These are phyloP conservation scores for Ramichloridium luteum DNA, from an alignment of 2,329 filamentous ascomycete genomes.

Conservation along the genomic window DNA sequence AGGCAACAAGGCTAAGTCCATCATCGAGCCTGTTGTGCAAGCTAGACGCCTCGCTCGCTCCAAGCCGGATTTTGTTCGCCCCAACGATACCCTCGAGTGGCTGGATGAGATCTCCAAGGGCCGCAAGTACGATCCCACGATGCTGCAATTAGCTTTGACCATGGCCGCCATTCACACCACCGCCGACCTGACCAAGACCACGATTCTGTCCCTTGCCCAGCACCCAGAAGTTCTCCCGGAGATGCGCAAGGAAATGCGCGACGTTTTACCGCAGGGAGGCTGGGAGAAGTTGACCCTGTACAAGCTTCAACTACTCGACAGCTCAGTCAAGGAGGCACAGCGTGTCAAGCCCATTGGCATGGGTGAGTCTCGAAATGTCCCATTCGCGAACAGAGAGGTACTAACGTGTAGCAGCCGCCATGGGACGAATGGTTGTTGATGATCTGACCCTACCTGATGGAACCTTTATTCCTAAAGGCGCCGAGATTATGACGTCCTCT, in stretches of 20 bases:
- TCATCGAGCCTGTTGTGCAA: background rate
- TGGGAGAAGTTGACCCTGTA: background rate
- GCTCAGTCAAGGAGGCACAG: background rate
- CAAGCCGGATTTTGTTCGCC: background rate
- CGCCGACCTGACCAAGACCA: background rate
- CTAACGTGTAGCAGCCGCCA: background rate
- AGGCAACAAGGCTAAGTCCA: background rate
- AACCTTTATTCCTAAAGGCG: background rate
- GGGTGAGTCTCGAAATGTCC: too few species aligned
- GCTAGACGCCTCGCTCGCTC: background rate
- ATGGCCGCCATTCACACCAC: conserved; percentile 1
- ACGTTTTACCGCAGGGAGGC: background rate
- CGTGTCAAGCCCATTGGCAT: background rate
- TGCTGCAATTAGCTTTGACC: conserved; percentile 1
- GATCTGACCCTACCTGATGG: background rate
- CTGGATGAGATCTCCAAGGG: background rate
- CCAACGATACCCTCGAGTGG: background rate
- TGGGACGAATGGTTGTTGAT: background rate
- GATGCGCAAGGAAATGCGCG: background rate
- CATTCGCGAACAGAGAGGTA: too few species aligned
- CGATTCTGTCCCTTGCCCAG: background rate
- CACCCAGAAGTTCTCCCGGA: background rate
- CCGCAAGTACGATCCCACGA: background rate
- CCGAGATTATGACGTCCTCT: background rate
- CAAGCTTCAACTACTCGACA: conserved; percentile 1